Base-by-base conservation (phyloP, 345 rosid species). In the Camelina hispida region DNA sequence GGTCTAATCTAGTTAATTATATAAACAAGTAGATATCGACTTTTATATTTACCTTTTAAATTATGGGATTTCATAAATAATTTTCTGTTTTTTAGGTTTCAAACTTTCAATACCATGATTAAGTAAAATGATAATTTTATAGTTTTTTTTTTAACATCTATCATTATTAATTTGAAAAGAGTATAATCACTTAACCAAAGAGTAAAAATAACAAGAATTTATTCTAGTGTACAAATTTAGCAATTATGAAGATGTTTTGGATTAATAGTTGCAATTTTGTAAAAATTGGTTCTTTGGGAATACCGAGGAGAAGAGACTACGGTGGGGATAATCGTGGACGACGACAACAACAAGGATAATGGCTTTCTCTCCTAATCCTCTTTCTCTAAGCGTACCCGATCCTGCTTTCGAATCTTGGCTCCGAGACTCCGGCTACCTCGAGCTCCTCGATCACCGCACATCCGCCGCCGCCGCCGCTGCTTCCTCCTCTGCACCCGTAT, bases 381-480 rank as follows among this genome's bases (percentile, higher is more conserved):
- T 92, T 16, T 87, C 98, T 14, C 85, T 90, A 3, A 85, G 86
- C 85, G 86, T 90, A 2, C 89, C 96, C 0, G 96, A 95, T 78
- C 81, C 91, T 6, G 86, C 89, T 57, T 87, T 95, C 85, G 96
- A 95, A 57, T 83, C 97, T 30, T 95, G 99, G 97, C 96, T 94
- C 56, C 97, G 98, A 2, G 98, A 91, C 78, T 87, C 96, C 80
- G 97, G 97, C 87, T 90, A 92, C 84, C 97, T 94, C 55, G 93
- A 94, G 79, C 61, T 94, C 62, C 92, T 92, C 83, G 75, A 91
- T 85, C 86, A 86, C 28, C 87, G 79, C 34, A 68, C 85, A 52
- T 80, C 88, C 61, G 80, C 87, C 15, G 75, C 87, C 25, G 71
- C 88, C 61, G 80, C 87, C 16, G 76, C 87, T 25, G 71, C 85